These are phyloP conservation scores for Solanum tarapatanum DNA, from an alignment of 257 asterid species.

Conservation along the genomic window DNA sequence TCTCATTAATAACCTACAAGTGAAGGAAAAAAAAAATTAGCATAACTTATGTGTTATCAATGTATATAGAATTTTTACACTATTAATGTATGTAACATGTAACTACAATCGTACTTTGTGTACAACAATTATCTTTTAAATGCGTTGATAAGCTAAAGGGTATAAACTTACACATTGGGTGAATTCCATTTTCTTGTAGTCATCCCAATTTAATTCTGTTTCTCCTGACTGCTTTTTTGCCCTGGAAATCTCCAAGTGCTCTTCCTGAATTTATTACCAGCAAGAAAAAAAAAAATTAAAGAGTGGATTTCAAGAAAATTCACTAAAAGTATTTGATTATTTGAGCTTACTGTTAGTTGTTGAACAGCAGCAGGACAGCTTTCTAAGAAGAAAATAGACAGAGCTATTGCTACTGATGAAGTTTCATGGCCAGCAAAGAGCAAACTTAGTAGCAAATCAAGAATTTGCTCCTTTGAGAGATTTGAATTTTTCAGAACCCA, in stretches of 20 bases:
- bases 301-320: neutral
- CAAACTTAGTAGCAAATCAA: constrained; percentile 71
- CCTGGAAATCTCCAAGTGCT: constrained; percentile 39
- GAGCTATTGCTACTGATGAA: constrained; percentile 68
- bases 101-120: neutral
- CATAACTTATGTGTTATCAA: neutral
- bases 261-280: constrained; percentile 32
- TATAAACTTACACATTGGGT: constrained; percentile 71
- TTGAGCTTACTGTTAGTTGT: constrained; percentile 28
- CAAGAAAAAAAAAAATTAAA: neutral
- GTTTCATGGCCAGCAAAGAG: constrained; percentile 93
- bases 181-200: constrained; percentile 86
- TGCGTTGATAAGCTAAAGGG: neutral
- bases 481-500: constrained; percentile 72
- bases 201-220: constrained; percentile 67
- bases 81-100: neutral
- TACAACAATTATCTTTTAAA: neutral
- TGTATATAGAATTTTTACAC: neutral
- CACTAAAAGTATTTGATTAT: neutral
- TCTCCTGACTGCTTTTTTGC: constrained; percentile 35
- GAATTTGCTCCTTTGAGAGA: constrained; percentile 72
- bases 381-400: constrained; percentile 71
- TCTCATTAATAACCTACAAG: constrained; percentile 63
- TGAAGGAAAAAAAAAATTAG: neutral
- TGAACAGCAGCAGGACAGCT: constrained; percentile 54